Conservation (phyloP, 305 asterid genomes). For the Fraxinus dipetala region DNA sequence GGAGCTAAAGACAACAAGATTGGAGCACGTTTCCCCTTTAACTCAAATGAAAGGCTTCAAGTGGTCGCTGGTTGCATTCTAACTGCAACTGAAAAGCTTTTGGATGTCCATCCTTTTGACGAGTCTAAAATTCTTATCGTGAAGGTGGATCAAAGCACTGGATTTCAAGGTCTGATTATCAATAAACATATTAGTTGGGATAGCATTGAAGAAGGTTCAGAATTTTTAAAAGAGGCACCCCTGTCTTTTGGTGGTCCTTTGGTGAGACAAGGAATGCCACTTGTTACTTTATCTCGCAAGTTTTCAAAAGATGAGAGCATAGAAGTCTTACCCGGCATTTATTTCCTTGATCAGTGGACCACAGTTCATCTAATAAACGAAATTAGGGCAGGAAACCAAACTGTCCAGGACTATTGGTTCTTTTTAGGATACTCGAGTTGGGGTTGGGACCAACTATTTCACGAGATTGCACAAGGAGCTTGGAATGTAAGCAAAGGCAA, state of each 20-base stretch:
- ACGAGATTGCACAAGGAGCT: conserved; percentile 84
- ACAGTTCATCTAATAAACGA: conserved; percentile 46
- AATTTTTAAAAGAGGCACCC: conserved; percentile 58
- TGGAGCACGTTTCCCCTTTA: conserved; percentile 34
- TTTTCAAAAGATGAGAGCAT: conserved; percentile 28
- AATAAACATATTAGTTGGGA: conserved; percentile 84
- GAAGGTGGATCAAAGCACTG: conserved; percentile 53
- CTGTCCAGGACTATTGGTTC: conserved; percentile 68
- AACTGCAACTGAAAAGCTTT: conserved; percentile 71
- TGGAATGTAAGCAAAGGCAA: conserved; percentile 64
- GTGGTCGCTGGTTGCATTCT: conserved; percentile 56
- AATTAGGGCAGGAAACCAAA: conserved; percentile 51
- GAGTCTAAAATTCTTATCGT: conserved; percentile 70
- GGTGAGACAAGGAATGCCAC: conserved; percentile 69
- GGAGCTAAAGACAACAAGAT: conserved; percentile 36
- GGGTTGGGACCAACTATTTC: conserved; percentile 80
- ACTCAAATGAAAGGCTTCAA: conserved; percentile 43
- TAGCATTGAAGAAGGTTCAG: conserved; percentile 51
- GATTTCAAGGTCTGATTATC: conserved; percentile 68
- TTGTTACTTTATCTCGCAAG: conserved; percentile 56
- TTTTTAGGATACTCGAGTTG: conserved; percentile 74
- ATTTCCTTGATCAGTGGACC: conserved; percentile 57
- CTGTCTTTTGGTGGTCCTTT: conserved; percentile 90
- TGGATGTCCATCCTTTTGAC: conserved; percentile 60
- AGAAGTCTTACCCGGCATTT: conserved; percentile 53